phyloP scores from a whole-genome alignment of 768 basidiomycete species.

The Kwoniella dendrophila region DNA sequence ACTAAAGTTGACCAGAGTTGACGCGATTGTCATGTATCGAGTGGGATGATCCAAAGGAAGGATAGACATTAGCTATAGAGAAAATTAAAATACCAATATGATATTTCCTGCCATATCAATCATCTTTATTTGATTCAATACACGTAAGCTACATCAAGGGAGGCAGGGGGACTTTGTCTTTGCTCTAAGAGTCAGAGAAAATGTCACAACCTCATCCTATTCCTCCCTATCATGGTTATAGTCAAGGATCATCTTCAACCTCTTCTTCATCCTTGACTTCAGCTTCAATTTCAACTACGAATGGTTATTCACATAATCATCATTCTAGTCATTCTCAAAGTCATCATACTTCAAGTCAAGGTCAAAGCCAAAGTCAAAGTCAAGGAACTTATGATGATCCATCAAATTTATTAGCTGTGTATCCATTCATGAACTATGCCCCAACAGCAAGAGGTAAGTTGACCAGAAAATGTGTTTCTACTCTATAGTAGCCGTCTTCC shows the following conservation, averaged over 20 bases:
- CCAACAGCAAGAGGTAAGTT: conserved; percentile 50
- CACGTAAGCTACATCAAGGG: too few relatives aligned
- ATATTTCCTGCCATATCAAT: background rate
- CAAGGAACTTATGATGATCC: conserved; percentile 30
- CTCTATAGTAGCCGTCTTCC: too few relatives aligned
- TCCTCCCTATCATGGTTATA: conserved; percentile 1
- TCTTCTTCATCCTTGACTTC: background rate
- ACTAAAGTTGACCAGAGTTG: background rate
- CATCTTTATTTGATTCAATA: background rate
- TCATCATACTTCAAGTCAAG: background rate
- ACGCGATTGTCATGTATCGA: background rate
- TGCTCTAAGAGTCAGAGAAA: background rate
- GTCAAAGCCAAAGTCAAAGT: conserved; percentile 1
- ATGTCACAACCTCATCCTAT: conserved; percentile 9
- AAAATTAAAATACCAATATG: background rate
- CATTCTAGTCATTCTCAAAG: background rate
- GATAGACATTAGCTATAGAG: background rate
- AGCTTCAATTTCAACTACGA: too few relatives aligned
- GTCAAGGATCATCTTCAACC: background rate
- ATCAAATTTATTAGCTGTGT: conserved; percentile 37
- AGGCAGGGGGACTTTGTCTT: too few relatives aligned
- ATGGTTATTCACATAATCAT: background rate
- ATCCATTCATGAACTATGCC: conserved; percentile 48
- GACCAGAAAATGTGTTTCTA: too few relatives aligned
- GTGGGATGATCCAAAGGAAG: background rate